A percentile compares a stretch with the other conserved stretches of the same genome.
Conservation (phyloP, 495 filamentous ascomycete genomes). For the Neurospora tetrasperma region DNA sequence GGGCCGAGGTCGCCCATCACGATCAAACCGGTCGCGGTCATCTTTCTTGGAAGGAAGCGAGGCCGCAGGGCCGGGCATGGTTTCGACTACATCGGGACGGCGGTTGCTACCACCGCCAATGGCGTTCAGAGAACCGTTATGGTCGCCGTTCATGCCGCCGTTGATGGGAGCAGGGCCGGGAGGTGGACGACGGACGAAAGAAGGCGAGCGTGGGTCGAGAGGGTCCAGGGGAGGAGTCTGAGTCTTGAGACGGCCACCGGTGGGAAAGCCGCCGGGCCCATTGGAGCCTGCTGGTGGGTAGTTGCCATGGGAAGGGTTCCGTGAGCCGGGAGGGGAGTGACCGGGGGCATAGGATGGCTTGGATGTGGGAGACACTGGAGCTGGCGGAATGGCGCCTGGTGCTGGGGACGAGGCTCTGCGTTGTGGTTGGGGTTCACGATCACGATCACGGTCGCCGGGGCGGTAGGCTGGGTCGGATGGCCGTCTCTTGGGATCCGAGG, state of each 20-base stretch:
- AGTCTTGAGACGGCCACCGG: not conserved
- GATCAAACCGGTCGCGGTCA: not conserved
- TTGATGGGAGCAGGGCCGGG: not conserved
- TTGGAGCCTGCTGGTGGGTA: not conserved
- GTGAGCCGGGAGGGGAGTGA: not conserved
- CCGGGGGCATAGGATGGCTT: not conserved
- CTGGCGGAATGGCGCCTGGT: not conserved
- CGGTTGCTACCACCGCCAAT: not conserved
- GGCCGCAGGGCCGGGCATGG: constrained; percentile 2
- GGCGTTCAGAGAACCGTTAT: not conserved
- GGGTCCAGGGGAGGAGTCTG: not conserved
- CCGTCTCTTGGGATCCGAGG: not conserved
- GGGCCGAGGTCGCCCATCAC: not conserved
- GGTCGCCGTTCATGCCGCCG: not conserved
- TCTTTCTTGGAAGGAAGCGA: not conserved
- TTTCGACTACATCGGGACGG: not conserved
- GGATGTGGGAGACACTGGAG: not conserved
- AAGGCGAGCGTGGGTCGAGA: not conserved
- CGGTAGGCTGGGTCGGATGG: not conserved
- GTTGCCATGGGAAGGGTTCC: not conserved
- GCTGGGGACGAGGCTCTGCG: not conserved
- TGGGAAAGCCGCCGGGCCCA: not conserved
- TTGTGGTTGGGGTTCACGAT: not conserved
- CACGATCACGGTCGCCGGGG: not conserved
- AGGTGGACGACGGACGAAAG: not conserved